These are phyloP conservation scores for Truncatella angustata DNA, from an alignment of 2,329 filamentous ascomycete genomes.

Conservation along the genomic window DNA sequence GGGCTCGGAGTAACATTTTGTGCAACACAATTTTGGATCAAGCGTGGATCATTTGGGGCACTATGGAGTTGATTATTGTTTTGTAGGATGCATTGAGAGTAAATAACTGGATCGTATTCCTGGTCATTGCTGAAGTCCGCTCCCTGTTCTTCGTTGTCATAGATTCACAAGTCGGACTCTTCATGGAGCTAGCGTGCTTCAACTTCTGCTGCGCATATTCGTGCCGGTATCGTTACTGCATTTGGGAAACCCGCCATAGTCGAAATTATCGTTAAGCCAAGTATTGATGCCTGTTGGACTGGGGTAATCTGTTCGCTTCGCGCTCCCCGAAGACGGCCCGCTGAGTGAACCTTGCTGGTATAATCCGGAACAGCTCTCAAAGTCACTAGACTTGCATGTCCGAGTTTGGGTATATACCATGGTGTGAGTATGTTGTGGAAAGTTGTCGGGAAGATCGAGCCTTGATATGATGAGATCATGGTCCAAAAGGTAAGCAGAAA, in stretches of 20 bases:
- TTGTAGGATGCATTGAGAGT: neutral
- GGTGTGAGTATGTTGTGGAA: too few species aligned
- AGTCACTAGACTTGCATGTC: too few species aligned
- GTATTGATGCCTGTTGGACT: too few species aligned
- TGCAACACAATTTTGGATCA: neutral
- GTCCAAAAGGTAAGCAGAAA: too few species aligned
- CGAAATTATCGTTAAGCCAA: conserved; percentile 54
- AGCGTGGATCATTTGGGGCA: conserved; percentile 1
- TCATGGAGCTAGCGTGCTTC: conserved; percentile 30
- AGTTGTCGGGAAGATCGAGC: too few species aligned
- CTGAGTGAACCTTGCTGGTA: too few species aligned
- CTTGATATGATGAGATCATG: too few species aligned
- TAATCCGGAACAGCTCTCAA: too few species aligned
- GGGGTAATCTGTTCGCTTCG: too few species aligned
- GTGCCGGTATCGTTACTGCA: conserved; percentile 50
- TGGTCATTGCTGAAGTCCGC: neutral
- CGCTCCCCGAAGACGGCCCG: too few species aligned
- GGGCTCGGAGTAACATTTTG: conserved; percentile 1
- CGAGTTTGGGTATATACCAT: too few species aligned
- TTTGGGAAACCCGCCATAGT: conserved; percentile 57
- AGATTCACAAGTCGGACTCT: neutral
- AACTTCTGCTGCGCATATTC: conserved; percentile 45
- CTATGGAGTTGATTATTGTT: neutral
- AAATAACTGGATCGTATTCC: neutral
- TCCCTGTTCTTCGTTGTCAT: neutral